Conservation (phyloP, 2,329 filamentous ascomycete genomes). For the Cladophialophora bantiana region DNA sequence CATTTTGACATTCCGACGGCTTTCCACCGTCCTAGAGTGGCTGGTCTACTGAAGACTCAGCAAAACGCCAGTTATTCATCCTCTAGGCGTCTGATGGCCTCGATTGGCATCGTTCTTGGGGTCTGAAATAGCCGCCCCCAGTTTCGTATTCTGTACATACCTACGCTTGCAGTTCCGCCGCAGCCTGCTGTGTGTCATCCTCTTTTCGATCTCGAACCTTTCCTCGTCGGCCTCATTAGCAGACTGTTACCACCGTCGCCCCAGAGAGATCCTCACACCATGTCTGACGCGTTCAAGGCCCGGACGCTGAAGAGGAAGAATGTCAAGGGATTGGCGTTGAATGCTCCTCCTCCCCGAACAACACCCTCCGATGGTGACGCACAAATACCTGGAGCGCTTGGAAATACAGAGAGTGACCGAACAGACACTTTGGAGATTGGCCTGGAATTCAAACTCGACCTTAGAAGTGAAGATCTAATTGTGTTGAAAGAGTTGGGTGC, state of each 20-base stretch:
- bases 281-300: conserved; percentile 68
- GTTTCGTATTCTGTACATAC: conserved; percentile 17
- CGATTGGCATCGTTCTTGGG: conserved; percentile 23
- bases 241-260: conserved; percentile 2
- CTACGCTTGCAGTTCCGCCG: conserved; percentile 14
- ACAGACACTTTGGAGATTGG: conserved; percentile 88
- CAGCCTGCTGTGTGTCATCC: conserved; percentile 21
- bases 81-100: conserved; percentile 31
- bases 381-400: conserved; percentile 65
- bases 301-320: conserved; percentile 98
- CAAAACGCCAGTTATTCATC: conserved; percentile 8
- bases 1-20: conserved; percentile 9
- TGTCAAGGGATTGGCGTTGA: conserved; percentile 91
- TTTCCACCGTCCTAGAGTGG: conserved; percentile 8
- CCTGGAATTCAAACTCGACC: conserved; percentile 92
- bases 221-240: not conserved
- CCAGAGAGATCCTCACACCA: conserved; percentile 42
- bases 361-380: conserved; percentile 75
- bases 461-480: conserved; percentile 89
- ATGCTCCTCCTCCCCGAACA: conserved; percentile 71
- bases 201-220: conserved; percentile 13
- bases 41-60: conserved; percentile 12
- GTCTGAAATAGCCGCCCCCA: conserved; percentile 31
- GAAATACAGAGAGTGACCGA: conserved; percentile 65
- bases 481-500: conserved; percentile 93